Percentiles rank a stretch among this genome's conserved stretches.
These are phyloP conservation scores for Fusarium citri DNA, from an alignment of 2,329 filamentous ascomycete species.

Conservation along the genomic window DNA sequence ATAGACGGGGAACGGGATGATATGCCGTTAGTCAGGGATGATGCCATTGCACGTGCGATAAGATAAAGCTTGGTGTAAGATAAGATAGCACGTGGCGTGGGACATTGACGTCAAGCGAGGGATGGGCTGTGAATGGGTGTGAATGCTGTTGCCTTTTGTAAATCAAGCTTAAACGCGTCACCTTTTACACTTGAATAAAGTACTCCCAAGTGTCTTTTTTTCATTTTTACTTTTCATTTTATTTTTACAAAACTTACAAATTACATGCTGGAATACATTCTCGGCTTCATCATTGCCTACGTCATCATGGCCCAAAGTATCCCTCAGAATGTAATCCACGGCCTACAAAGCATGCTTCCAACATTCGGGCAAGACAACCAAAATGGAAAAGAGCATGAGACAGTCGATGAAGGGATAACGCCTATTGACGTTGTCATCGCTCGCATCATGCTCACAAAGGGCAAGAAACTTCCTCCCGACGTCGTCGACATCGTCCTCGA, in stretches of 20 bases:
- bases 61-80: neutral
- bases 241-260: neutral
- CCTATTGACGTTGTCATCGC: conserved; percentile 62
- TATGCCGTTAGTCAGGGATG: conserved; percentile 30
- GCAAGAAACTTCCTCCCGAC: conserved; percentile 62
- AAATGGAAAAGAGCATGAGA: neutral
- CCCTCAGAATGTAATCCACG: conserved; percentile 37
- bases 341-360: conserved; percentile 29
- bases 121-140: conserved; percentile 8
- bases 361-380: neutral
- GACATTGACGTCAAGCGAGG: conserved; percentile 32
- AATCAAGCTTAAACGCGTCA: conserved; percentile 36
- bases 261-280: conserved; percentile 34
- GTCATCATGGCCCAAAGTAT: conserved; percentile 47
- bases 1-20: conserved; percentile 27
- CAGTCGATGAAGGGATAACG: conserved; percentile 48
- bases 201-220: neutral
- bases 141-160: conserved; percentile 28
- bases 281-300: conserved; percentile 24
- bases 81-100: conserved; percentile 33
- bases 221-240: neutral
- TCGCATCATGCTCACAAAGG: conserved; percentile 60
- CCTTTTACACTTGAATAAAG: conserved; percentile 13
- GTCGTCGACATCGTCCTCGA: conserved; percentile 68
- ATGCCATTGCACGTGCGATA: conserved; percentile 47